These are phyloP conservation scores for Streptanthus diversifolius DNA, from an alignment of 345 rosid genomes.

Conservation along the genomic window DNA sequence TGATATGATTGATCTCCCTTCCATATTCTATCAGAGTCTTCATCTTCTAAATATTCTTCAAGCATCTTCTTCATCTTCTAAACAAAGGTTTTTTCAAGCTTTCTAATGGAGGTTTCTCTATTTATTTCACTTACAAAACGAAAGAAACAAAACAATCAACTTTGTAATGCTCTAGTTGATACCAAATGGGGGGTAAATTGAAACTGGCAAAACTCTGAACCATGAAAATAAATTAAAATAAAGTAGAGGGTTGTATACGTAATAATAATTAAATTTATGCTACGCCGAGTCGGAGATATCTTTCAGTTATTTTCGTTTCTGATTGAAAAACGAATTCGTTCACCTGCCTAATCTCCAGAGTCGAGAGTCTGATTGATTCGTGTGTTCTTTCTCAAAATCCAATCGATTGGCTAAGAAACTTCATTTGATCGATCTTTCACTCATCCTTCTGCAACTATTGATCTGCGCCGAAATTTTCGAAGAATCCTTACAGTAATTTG, in stretches of 20 bases:
- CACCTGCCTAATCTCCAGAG: not conserved
- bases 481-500: too few species aligned
- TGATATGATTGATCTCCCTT: too few species aligned
- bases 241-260: not conserved
- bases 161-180: too few species aligned
- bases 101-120: too few species aligned
- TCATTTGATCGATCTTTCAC: not conserved
- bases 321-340: not conserved
- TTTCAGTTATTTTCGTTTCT: conserved; percentile 6
- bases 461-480: too few species aligned
- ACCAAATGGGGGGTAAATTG: too few species aligned
- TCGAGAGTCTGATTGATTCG: not conserved
- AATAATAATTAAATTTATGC: not conserved
- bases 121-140: too few species aligned
- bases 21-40: too few species aligned
- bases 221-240: not conserved
- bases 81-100: too few species aligned
- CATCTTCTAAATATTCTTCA: too few species aligned
- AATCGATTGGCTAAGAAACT: not conserved
- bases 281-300: not conserved
- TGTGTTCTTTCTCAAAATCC: not conserved
- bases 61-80: too few species aligned
- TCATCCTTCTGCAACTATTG: not conserved
- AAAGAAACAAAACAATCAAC: too few species aligned
- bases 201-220: not conserved